Percentiles rank a stretch among this genome's conserved stretches.
Conservation (phyloP, 179 eudicot genomes). For the Silene vulgaris region DNA sequence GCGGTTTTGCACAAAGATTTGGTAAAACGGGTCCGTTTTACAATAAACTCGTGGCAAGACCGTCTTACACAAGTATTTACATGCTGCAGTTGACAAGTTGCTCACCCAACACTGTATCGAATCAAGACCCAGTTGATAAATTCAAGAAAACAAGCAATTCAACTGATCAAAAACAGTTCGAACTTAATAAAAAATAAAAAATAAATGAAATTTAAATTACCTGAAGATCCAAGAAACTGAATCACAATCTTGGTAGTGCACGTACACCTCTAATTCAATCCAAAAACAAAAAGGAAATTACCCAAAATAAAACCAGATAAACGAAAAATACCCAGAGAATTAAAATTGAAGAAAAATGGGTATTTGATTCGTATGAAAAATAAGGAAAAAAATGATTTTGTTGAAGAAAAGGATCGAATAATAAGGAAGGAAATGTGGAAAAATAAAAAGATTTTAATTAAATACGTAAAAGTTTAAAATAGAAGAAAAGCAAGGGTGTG, state of each 20-base stretch:
- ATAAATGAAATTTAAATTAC: background rate
- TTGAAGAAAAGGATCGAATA: background rate
- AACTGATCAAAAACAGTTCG: background rate
- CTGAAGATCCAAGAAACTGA: background rate
- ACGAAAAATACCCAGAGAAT: background rate
- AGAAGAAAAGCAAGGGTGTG: slow-evolving; percentile 25
- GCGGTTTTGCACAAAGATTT: no score
- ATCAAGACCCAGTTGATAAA: background rate
- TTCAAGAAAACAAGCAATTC: background rate
- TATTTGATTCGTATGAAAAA: background rate
- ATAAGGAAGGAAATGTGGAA: no score
- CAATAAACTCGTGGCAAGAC: no score
- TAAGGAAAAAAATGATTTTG: background rate
- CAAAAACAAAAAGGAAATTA: background rate
- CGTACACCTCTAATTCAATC: background rate
- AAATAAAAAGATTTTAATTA: no score
- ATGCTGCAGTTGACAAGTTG: background rate
- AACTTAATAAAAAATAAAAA: no score
- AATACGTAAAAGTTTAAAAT: background rate
- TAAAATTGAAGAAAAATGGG: background rate
- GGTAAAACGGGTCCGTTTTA: no score
- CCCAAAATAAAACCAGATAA: no score
- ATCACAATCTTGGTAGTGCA: background rate
- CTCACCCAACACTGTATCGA: background rate
- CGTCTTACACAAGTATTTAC: no score